These are phyloP conservation scores for Stephania yunnanensis DNA, from an alignment of 164 flowering plant species.

Conservation along the genomic window DNA sequence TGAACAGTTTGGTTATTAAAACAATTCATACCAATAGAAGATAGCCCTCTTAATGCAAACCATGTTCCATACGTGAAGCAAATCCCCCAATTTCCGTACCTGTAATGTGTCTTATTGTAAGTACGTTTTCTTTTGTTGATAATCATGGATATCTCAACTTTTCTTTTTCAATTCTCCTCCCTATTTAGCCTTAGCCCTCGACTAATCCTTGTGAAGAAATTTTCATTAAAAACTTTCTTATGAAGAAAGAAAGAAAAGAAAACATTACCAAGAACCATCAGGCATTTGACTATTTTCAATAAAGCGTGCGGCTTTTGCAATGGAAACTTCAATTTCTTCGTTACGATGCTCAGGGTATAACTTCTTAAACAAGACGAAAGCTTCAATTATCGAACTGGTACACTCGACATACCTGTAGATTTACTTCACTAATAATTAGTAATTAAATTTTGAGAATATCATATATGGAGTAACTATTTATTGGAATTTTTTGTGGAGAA, in stretches of 20 bases:
- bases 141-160: too few species aligned
- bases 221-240: too few species aligned
- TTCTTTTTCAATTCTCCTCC: too few species aligned
- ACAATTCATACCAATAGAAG: slow-evolving; percentile 35
- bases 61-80: slow-evolving; percentile 59
- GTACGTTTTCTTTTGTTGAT: too few species aligned
- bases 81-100: slow-evolving; percentile 67
- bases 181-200: too few species aligned
- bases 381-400: slow-evolving; percentile 86
- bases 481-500: background rate
- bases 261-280: slow-evolving; percentile 79
- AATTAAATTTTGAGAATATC: too few species aligned
- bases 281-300: slow-evolving; percentile 64
- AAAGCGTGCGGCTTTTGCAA: slow-evolving; percentile 43
- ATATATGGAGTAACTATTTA: background rate
- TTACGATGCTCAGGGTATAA: slow-evolving; percentile 62
- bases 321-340: slow-evolving; percentile 60
- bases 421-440: background rate
- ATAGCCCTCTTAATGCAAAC: slow-evolving; percentile 45
- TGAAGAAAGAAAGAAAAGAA: too few species aligned
- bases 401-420: slow-evolving; percentile 82
- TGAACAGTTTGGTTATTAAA: slow-evolving; percentile 28
- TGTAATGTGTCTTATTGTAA: slow-evolving; percentile 1
- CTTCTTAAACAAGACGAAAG: slow-evolving; percentile 53
- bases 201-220: too few species aligned